Evolutionary conservation across 805 yeast genomes (phyloP), one percentile per base, ranked within the genome.

Genomic region (Candida nanaspora): DNA sequence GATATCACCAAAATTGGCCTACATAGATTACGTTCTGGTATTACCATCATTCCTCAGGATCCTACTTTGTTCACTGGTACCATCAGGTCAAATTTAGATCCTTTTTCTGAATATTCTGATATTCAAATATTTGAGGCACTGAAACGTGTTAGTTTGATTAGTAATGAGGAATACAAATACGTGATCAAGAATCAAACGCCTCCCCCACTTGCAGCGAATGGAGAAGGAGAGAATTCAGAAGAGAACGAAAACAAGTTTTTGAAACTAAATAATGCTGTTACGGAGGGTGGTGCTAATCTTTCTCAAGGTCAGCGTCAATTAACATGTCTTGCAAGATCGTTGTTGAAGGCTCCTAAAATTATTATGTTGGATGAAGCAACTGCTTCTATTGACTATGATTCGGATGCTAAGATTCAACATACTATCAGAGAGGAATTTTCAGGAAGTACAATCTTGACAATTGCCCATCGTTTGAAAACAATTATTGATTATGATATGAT

Each of bases 241-340:
- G 88, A 80, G 46, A 85, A 85, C 50, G 63, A 62, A 29, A 85
- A 85, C 62, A 83, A 81, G 55, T 85, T 85, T 55, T 68, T 81
- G 58, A 70, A 80, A 48, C 65, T 85, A 48, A 69, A 69, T 15
- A 72, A 73, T 35, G 56, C 73, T 21, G 71, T 85, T 33, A 58
- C 79, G 13, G 94, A 85, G 65, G 88, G 88, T 42, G 94, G 94
- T 52, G 67, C 70, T 40, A 85, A 85, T 59, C 69, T 85, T 51
- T 85, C 94, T 0, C 94, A 85, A 62, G 94, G 94, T 52, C 91
- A 85, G 61, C 74, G 93, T 54, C 94, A 85, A 62, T 67, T 85
- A 53, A 71, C 84, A 63, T 85, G 94, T 65, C 66, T 85, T 43
- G 89, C 89, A 5, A 72, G 94, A 59, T 82, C 93, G 0, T 66